These are phyloP conservation scores for Lentinula detonsa DNA, from an alignment of 768 basidiomycete species.

Conservation along the genomic window DNA sequence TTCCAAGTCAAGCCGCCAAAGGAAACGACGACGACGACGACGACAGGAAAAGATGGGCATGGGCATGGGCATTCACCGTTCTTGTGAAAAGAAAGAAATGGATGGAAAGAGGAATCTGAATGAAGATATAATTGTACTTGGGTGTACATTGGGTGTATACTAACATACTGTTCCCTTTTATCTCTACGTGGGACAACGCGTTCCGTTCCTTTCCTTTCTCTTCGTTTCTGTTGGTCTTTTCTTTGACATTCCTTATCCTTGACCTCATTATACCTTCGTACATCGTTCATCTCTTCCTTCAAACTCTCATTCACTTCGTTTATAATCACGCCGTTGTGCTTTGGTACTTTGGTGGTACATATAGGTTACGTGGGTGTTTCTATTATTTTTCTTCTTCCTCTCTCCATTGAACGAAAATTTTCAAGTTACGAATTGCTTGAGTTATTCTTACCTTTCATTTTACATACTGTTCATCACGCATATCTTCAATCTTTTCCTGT, in stretches of 20 bases:
- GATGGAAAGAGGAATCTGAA: neutral
- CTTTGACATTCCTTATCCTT: too few species aligned
- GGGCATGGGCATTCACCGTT: neutral
- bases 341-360: neutral
- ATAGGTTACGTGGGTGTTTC: neutral
- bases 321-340: neutral
- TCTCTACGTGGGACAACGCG: too few species aligned
- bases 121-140: neutral
- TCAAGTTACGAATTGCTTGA: too few species aligned
- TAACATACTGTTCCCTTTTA: neutral
- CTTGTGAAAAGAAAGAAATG: neutral
- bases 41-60: constrained; percentile 11
- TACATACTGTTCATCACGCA: too few species aligned
- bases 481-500: too few species aligned
- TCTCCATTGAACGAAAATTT: neutral
- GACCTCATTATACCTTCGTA: too few species aligned
- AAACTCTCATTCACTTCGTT: neutral
- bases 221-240: neutral
- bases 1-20: constrained; percentile 77
- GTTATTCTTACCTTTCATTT: too few species aligned
- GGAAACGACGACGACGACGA: constrained; percentile 22
- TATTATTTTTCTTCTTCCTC: neutral
- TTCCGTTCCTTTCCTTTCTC: neutral
- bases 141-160: neutral
- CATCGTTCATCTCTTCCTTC: too few species aligned